Percentiles rank a stretch among this genome's conserved stretches.
phyloP scores from a whole-genome alignment of 2,329 filamentous ascomycete species.

The Fusarium euwallaceae region DNA sequence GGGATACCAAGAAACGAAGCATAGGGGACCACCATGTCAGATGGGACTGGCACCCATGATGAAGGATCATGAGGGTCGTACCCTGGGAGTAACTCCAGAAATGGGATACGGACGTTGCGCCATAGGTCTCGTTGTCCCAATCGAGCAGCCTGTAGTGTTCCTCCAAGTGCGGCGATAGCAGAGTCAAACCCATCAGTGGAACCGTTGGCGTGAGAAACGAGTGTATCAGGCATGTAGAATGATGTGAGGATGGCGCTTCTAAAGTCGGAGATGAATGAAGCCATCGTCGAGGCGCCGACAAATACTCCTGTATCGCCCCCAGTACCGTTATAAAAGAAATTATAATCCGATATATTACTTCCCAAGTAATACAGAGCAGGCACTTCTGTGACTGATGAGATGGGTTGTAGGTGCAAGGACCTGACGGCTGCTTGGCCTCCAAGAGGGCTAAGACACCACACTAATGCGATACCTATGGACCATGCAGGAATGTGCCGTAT shows the following conservation, averaged over 20 bases:
- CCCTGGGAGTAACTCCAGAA: not conserved
- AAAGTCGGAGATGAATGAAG: not conserved
- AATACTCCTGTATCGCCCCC: not conserved
- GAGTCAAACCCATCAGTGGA: not conserved
- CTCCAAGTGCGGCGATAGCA: fast-evolving
- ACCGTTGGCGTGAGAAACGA: not conserved
- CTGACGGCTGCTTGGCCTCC: conserved; percentile 11
- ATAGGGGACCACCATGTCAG: not conserved
- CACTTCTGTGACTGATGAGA: not conserved
- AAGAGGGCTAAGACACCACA: conserved; percentile 10
- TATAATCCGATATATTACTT: fast-evolving
- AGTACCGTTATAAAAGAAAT: not conserved
- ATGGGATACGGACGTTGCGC: not conserved
- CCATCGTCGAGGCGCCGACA: fast-evolving
- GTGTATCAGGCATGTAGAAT: not conserved
- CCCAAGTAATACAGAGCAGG: not conserved
- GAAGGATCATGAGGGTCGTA: not conserved
- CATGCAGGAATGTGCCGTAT: not conserved
- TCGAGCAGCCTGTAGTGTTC: not conserved
- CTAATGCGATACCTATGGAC: fast-evolving
- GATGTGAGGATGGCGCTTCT: not conserved
- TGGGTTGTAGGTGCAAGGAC: not conserved
- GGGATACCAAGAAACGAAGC: not conserved
- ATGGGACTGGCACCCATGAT: not conserved
- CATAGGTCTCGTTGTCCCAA: not conserved